Base-by-base conservation (phyloP, 169 alveolate species). In the Babesia microti region DNA sequence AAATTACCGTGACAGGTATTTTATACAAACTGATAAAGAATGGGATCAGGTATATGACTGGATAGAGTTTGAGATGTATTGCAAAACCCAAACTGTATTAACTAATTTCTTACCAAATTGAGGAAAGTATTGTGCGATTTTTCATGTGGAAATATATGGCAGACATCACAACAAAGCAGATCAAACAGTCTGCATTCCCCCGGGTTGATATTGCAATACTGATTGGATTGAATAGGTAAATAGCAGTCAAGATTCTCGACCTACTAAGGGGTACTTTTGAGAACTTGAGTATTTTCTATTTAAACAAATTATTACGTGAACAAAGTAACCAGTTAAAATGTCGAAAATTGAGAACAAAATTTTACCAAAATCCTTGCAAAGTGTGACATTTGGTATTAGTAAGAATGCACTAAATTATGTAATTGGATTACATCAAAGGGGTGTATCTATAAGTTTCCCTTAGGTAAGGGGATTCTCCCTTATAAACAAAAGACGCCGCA, bases 371-470 rank as follows among this genome's bases (percentile, higher is more conserved):
- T 80, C 68, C 39, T 61, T 50, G 51, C 52, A 55, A 7, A 78
- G 21, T 27, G 43, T 17, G 58, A 71, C 42, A 55, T 83, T 83
- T 0, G 86, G 81, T 18, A 72, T 48, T 71, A 72, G 53, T 9
- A 82, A 32, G 36, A 59, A 73, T 2, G 90, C 81, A 40, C 84
- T 73, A 67, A 6, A 65, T 0, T 4, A 0, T 2, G 19, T 29
- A 43, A 0, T 11, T 12, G 1, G 19, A 0, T 53, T 17, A 72
- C 65, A 94, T 57, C 27, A 95, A 36, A 0, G 99, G 99, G 6
- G 99, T 89, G 72, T 95, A 95, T 52, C 99, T 75, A 69, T 94
- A 95, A 2, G 99, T 94, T 48, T 92, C 95, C 42, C 98, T 78
- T 29, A 76, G 78, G 70, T 88, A 95, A 6, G 98, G 98, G 7